Evolutionary conservation across 2,329 filamentous ascomycete genomes (phyloP).

Genomic region (Bipolaris sorokiniana): DNA sequence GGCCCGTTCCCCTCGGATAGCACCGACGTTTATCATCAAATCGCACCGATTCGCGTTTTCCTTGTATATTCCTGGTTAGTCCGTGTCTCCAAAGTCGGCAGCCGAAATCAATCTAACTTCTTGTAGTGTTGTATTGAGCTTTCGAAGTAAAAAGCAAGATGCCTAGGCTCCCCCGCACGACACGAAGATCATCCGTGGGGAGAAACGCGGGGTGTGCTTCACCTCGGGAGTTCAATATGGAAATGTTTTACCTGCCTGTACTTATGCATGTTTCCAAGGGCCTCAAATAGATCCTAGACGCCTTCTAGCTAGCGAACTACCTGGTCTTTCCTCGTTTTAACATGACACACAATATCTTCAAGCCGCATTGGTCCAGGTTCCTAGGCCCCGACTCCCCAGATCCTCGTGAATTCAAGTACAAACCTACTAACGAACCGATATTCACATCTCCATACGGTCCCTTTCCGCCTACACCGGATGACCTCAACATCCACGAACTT

Average conservation of each 20-base stretch:
- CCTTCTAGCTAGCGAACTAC: background rate
- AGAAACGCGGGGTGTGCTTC: background rate
- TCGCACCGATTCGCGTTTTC: no score
- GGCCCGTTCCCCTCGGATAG: no score
- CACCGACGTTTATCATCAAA: no score
- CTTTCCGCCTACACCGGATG: constrained; percentile 31
- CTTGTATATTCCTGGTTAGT: no score
- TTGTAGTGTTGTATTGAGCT: background rate
- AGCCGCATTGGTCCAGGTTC: constrained; percentile 35
- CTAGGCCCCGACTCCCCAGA: constrained; percentile 33
- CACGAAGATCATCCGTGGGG: background rate
- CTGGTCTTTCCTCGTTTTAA: background rate
- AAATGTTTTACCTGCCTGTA: background rate
- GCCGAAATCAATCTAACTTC: no score
- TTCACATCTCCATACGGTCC: constrained; percentile 39
- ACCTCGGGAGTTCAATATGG: background rate
- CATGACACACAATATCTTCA: constrained; percentile 35
- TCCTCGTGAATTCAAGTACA: constrained; percentile 29
- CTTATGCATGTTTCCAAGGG: background rate
- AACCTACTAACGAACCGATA: constrained; percentile 21
- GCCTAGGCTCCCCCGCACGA: background rate
- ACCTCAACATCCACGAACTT: constrained; percentile 42
- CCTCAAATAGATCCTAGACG: background rate
- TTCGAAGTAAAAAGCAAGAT: background rate
- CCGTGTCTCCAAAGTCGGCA: no score